Conservation (phyloP, 2,329 filamentous ascomycete species). For the Elsinoe perseae region DNA sequence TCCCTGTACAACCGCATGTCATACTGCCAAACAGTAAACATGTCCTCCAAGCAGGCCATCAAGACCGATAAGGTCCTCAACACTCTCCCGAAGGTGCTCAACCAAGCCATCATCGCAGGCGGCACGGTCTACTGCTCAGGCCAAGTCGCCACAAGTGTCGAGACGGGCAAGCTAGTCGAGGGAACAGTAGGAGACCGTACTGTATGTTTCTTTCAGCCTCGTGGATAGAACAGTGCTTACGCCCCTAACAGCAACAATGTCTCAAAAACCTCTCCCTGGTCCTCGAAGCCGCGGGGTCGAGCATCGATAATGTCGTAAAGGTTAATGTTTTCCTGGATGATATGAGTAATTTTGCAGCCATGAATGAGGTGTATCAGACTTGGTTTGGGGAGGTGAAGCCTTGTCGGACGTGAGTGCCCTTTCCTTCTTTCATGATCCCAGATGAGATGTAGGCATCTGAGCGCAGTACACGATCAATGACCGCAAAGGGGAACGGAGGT, state of each 20-base stretch:
- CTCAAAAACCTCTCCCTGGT: slow-evolving; percentile 53
- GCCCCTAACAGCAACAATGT: slow-evolving; percentile 34
- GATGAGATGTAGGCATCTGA: background rate
- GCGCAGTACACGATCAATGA: background rate
- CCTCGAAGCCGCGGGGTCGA: slow-evolving; percentile 53
- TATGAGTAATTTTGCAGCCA: slow-evolving; percentile 56
- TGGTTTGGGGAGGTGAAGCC: slow-evolving; percentile 30
- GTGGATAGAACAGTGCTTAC: background rate
- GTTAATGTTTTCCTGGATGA: slow-evolving; percentile 58
- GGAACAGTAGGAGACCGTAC: slow-evolving; percentile 50
- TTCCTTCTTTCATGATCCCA: background rate
- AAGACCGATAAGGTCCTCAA: slow-evolving; percentile 17
- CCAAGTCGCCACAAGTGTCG: slow-evolving; percentile 50
- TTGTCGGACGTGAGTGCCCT: slow-evolving; percentile 26
- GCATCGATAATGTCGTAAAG: slow-evolving; percentile 56
- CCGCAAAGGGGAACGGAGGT: background rate
- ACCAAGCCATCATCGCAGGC: slow-evolving; percentile 38
- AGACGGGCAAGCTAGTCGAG: slow-evolving; percentile 47
- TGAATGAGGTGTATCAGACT: slow-evolving; percentile 47
- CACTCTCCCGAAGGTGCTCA: slow-evolving; percentile 23
- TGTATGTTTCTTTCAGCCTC: slow-evolving; percentile 31
- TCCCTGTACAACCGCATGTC: too few species aligned
- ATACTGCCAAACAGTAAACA: background rate
- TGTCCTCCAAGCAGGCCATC: slow-evolving; percentile 17
- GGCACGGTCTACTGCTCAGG: slow-evolving; percentile 67